Percentiles rank a stretch among this genome's conserved stretches.
phyloP scores from a whole-genome alignment of 2,329 filamentous ascomycete genomes.

The Aspergillus sp. region DNA sequence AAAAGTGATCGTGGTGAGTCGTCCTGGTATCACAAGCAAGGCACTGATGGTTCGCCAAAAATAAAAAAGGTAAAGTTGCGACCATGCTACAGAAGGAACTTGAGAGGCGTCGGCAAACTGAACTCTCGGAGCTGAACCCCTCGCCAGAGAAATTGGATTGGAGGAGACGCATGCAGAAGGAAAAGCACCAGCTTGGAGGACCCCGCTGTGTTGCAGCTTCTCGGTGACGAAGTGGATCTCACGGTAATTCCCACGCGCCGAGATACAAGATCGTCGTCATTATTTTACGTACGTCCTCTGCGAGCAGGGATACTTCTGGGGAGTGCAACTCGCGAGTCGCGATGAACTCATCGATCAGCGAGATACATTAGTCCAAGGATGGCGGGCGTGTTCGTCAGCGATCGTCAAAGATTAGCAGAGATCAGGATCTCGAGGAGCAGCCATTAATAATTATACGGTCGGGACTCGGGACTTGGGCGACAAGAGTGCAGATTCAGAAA shows the following conservation, averaged over 20 bases:
- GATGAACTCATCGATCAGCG: background rate
- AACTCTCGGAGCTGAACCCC: background rate
- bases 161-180: background rate
- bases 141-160: background rate
- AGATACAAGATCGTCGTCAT: constrained; percentile 18
- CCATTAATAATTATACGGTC: background rate
- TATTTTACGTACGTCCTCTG: constrained; percentile 5
- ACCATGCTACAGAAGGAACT: background rate
- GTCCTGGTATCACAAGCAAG: too few species aligned
- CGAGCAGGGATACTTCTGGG: background rate
- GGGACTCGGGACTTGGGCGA: too few species aligned
- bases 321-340: background rate
- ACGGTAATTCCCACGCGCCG: constrained; percentile 17
- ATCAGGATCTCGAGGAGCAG: background rate
- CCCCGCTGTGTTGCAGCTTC: background rate
- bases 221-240: constrained; percentile 9
- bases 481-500: background rate
- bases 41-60: background rate
- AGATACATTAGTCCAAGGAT: background rate
- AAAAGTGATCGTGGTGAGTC: too few species aligned
- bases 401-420: background rate
- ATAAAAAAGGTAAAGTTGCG: background rate
- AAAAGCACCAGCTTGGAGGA: background rate
- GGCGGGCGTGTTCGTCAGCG: background rate
- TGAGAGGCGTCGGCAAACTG: background rate